These are phyloP conservation scores for Zygosaccharomyces kombuchaensis DNA, from an alignment of 805 yeast genomes.

Conservation along the genomic window DNA sequence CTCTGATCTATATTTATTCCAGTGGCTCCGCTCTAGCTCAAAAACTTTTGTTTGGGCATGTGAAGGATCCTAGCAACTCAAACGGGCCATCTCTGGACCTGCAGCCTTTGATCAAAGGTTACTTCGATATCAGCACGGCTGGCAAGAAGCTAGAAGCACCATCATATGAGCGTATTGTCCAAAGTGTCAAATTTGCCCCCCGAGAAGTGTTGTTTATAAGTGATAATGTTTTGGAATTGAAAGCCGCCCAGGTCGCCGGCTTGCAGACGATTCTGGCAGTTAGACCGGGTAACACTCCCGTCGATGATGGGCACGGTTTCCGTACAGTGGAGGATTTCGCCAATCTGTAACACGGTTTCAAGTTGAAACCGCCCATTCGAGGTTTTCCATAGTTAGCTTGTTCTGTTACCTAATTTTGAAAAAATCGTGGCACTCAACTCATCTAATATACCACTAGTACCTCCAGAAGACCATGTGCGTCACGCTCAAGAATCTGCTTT, in stretches of 20 bases:
- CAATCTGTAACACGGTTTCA: constrained; percentile 25
- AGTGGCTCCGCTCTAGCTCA: constrained; percentile 90
- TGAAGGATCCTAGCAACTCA: constrained; percentile 37
- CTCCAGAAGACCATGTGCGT: too few relatives aligned
- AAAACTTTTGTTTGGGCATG: constrained; percentile 66
- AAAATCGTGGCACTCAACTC: neutral
- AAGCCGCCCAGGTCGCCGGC: constrained; percentile 68
- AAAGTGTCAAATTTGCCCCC: constrained; percentile 35
- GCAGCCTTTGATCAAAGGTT: constrained; percentile 52
- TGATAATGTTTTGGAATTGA: constrained; percentile 74
- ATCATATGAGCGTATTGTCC: constrained; percentile 57
- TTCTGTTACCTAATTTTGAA: neutral
- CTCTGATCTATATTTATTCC: constrained; percentile 67
- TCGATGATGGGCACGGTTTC: constrained; percentile 37
- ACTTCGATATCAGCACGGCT: constrained; percentile 80
- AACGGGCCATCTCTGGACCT: constrained; percentile 41
- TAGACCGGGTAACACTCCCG: constrained; percentile 70
- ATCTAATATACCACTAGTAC: too few relatives aligned
- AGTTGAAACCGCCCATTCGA: neutral
- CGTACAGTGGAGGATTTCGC: constrained; percentile 20
- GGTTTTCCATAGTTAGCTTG: neutral
- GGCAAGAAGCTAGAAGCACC: constrained; percentile 59
- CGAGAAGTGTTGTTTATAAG: constrained; percentile 59
- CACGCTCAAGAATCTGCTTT: too few relatives aligned
- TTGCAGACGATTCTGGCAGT: constrained; percentile 53